Base-by-base conservation (phyloP, 2,329 filamentous ascomycete genomes). In the Blastomyces emzantsi region DNA sequence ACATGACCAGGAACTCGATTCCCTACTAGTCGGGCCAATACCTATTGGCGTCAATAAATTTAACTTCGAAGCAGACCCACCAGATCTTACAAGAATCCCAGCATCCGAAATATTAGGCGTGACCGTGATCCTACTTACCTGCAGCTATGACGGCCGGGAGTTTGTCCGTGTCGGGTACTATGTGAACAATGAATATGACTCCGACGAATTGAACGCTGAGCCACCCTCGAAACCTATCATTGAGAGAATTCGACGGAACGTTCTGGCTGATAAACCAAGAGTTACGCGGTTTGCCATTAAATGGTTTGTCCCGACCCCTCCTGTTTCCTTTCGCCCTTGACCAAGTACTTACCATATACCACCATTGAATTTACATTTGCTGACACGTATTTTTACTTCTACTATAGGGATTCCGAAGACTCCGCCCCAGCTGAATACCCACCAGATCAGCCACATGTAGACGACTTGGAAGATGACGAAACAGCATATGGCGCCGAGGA, bases 131-230 rank as follows among this genome's bases (percentile, higher is more conserved):
- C 88, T 99, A 63, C 85, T 99, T 69, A 96, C 92, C 64, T 97
- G 94, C 79, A 90, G 91, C 76, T 99, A 99, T 79, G 94, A 99
- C 72, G 89, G 90, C 62, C 87, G 94, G 73, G 94, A 99, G 77
- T 99, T 99, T 72, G 92, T 99, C 49, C 92, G 94, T 69, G 93
- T 99, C 52, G 94, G 94, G 66, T 99, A 99, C 84, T 99, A 99
- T 71, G 94, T 99, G 72, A 99, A 97, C 83, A 99, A 99, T 73
- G 95, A 99, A 77, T 99, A 99, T 77, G 91, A 96, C 70, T 89
- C 90, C 33, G 91, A 95, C 72, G 90, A 96, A 75, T 84, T 99
- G 67, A 89, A 86, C 70, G 87, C 88, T 58, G 92, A 97, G 71
- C 94, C 94, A 11, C 94, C 94, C 7, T 83, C 91, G 64, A 96